phyloP scores from a whole-genome alignment of 2,329 filamentous ascomycete genomes.

The Colletotrichum incanum region DNA sequence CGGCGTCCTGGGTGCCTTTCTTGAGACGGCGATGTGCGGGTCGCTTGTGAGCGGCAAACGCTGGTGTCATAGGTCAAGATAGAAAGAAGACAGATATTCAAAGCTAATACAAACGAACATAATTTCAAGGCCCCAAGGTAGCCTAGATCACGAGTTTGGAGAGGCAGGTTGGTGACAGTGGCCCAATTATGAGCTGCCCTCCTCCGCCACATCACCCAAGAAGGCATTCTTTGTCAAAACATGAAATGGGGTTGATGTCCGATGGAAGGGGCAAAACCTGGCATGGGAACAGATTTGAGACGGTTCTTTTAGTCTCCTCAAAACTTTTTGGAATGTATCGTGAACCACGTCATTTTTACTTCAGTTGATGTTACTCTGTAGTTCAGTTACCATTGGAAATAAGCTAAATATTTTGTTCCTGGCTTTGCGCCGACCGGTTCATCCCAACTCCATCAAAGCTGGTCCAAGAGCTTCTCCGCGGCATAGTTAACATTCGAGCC shows the following conservation, averaged over 20 bases:
- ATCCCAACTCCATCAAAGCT: conserved; percentile 48
- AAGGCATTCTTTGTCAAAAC: too few relatives aligned
- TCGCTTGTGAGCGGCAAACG: conserved; percentile 20
- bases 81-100: too few relatives aligned
- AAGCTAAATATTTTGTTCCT: not conserved
- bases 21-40: conserved; percentile 45
- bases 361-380: not conserved
- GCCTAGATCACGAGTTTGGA: not conserved
- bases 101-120: not conserved
- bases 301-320: too few relatives aligned
- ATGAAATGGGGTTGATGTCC: too few relatives aligned
- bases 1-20: conserved; percentile 46
- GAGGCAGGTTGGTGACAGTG: too few relatives aligned
- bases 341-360: not conserved
- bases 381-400: not conserved
- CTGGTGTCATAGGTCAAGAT: conserved; percentile 27
- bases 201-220: too few relatives aligned
- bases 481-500: conserved; percentile 56
- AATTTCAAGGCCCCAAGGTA: too few relatives aligned
- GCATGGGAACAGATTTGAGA: too few relatives aligned
- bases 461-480: conserved; percentile 54
- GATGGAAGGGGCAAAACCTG: too few relatives aligned
- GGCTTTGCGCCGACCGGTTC: not conserved
- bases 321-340: too few relatives aligned
- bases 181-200: too few relatives aligned